Evolutionary conservation across 1,284 basidiomycete genomes (phyloP).

Genomic region (Puccinia brachypodii): DNA sequence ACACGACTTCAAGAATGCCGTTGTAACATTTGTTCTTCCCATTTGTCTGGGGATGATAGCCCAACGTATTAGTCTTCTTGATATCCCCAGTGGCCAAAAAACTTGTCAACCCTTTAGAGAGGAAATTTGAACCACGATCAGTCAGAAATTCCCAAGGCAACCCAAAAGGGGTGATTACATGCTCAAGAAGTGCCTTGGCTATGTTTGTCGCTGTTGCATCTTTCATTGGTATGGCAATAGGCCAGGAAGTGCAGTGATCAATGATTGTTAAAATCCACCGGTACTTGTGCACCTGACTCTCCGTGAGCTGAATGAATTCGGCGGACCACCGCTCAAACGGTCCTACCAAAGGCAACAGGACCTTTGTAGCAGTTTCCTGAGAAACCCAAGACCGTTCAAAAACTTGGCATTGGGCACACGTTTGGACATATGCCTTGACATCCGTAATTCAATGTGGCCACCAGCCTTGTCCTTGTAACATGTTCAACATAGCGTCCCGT

Average conservation of each 20-base stretch:
- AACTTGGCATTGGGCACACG: not conserved
- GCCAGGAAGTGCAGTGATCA: too few species aligned
- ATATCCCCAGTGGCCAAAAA: not conserved
- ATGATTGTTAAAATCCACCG: not conserved
- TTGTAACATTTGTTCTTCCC: slow-evolving; percentile 48
- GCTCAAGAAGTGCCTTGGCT: not conserved
- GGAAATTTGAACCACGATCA: not conserved
- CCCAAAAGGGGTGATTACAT: slow-evolving; percentile 14
- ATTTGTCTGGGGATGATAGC: slow-evolving; percentile 48
- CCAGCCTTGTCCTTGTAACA: not conserved
- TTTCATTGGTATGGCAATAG: slow-evolving; percentile 4
- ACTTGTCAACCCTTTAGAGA: not conserved
- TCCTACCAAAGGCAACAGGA: not conserved
- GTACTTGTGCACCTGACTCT: not conserved
- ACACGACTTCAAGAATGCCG: slow-evolving; percentile 5
- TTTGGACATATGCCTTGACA: not conserved
- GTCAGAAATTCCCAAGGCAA: not conserved
- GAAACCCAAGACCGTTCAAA: not conserved
- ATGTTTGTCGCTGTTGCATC: not conserved
- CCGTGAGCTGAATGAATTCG: not conserved
- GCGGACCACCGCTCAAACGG: slow-evolving; percentile 7
- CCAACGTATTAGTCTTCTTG: not conserved
- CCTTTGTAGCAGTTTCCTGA: not conserved
- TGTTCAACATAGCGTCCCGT: not conserved
- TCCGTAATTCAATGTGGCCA: not conserved